Conservation (phyloP, 192 early-diverging fungal species). For the Linnemannia zychae region DNA sequence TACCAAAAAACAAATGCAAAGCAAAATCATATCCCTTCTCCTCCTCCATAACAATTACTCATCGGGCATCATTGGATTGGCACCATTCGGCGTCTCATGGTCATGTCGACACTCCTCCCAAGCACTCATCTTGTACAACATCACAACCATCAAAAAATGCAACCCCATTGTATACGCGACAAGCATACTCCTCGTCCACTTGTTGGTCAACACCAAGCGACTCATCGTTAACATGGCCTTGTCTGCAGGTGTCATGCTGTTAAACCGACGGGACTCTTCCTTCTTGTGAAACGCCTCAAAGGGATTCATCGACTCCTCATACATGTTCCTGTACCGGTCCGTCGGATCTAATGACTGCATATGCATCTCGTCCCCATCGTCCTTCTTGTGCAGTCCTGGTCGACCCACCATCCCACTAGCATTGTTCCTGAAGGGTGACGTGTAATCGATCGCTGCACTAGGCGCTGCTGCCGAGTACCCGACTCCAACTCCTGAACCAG, state of each 20-base stretch:
- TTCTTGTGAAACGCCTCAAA: slow-evolving; percentile 86
- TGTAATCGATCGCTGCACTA: slow-evolving; percentile 44
- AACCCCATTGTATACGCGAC: slow-evolving; percentile 77
- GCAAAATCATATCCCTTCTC: neutral
- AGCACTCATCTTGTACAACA: slow-evolving; percentile 73
- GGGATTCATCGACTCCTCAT: slow-evolving; percentile 92
- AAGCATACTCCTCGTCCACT: slow-evolving; percentile 76
- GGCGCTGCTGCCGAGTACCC: slow-evolving; percentile 11
- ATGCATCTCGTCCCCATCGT: slow-evolving; percentile 42
- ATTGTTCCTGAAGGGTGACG: slow-evolving; percentile 43
- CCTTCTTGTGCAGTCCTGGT: slow-evolving; percentile 36
- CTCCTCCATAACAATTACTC: slow-evolving; percentile 23
- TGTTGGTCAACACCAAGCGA: slow-evolving; percentile 73
- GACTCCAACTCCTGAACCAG: slow-evolving; percentile 24
- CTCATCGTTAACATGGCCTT: slow-evolving; percentile 76
- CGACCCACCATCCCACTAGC: slow-evolving; percentile 20
- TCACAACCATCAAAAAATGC: slow-evolving; percentile 85
- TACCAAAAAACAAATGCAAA: neutral
- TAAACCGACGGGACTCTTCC: slow-evolving; percentile 78
- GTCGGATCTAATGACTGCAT: slow-evolving; percentile 63
- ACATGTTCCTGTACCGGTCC: slow-evolving; percentile 81
- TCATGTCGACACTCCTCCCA: slow-evolving; percentile 78
- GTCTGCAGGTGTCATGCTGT: slow-evolving; percentile 83
- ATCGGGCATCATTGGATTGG: slow-evolving; percentile 53
- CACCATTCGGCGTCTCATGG: slow-evolving; percentile 64